These are phyloP conservation scores for Puccinia polysora DNA, from an alignment of 1,284 basidiomycete genomes.

Conservation along the genomic window DNA sequence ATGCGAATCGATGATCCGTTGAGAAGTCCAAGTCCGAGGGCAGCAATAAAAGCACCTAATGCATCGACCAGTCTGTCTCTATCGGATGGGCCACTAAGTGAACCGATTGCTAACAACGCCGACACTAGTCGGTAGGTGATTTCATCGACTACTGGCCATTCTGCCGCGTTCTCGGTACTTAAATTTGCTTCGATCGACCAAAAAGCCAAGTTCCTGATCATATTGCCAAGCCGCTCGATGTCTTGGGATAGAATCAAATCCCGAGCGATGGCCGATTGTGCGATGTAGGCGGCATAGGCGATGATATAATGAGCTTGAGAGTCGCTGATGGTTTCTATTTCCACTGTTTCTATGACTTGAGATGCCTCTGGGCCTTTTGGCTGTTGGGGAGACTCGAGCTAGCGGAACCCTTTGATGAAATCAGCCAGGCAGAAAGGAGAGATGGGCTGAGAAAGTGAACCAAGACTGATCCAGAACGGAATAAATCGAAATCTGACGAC, in stretches of 20 bases:
- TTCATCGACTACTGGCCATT: slow-evolving; percentile 39
- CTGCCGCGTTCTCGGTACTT: slow-evolving; percentile 27
- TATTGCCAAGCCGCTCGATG: slow-evolving; percentile 17
- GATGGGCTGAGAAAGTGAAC: too few species aligned
- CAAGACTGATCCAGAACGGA: neutral
- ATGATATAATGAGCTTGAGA: slow-evolving; percentile 33
- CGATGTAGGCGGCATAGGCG: slow-evolving; percentile 38
- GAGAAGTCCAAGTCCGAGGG: slow-evolving; percentile 5
- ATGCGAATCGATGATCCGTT: slow-evolving; percentile 19
- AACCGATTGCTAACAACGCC: slow-evolving; percentile 31
- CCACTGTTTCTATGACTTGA: neutral
- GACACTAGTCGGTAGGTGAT: slow-evolving; percentile 31
- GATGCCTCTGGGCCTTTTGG: slow-evolving; percentile 2
- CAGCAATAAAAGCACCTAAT: slow-evolving; percentile 16
- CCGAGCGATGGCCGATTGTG: slow-evolving; percentile 29
- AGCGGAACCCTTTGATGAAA: neutral
- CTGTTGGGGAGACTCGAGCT: neutral
- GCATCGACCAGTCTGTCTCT: slow-evolving; percentile 18
- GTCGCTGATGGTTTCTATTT: slow-evolving; percentile 28
- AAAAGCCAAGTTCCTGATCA: slow-evolving; percentile 11
- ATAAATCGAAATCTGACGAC: neutral
- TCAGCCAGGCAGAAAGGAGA: neutral
- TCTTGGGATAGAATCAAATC: slow-evolving; percentile 1
- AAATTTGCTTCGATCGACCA: slow-evolving; percentile 31
- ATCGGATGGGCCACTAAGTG: neutral